These are phyloP conservation scores for Chytriomyces confervae DNA, from an alignment of 192 early-diverging fungal species.

Conservation along the genomic window DNA sequence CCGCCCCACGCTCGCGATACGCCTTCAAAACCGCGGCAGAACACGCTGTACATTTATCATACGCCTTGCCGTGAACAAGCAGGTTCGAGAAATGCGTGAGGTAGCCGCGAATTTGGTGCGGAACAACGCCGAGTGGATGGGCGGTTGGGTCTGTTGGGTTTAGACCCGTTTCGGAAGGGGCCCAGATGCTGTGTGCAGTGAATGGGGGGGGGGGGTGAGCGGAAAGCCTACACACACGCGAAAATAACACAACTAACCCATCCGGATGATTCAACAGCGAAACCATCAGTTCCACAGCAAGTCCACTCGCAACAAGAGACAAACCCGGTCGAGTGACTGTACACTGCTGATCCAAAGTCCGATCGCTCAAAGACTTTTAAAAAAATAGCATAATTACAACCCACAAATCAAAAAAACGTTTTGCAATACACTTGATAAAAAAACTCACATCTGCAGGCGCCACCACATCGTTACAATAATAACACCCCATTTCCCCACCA, in stretches of 20 bases:
- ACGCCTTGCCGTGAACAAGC: conserved; percentile 81
- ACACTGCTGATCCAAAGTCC: conserved; percentile 97
- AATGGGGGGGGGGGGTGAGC: not conserved
- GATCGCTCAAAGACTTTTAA: conserved; percentile 83
- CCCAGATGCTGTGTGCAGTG: conserved; percentile 50
- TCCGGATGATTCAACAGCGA: conserved; percentile 83
- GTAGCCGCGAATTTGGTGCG: conserved; percentile 96
- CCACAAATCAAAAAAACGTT: conserved; percentile 6
- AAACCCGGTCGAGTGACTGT: conserved; percentile 96
- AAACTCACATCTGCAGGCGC: conserved; percentile 86
- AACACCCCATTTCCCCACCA: conserved; percentile 77
- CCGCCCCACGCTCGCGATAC: conserved; percentile 71
- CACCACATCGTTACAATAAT: conserved; percentile 98
- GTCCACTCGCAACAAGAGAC: conserved; percentile 84
- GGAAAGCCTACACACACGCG: conserved; percentile 3
- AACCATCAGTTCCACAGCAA: conserved; percentile 90
- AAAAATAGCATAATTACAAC: not conserved
- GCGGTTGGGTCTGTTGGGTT: conserved; percentile 45
- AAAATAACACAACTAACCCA: conserved; percentile 56
- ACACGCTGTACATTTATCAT: conserved; percentile 91
- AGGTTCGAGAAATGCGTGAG: conserved; percentile 84
- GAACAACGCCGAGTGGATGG: conserved; percentile 72
- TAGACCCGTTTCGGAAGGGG: conserved; percentile 54
- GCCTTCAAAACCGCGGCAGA: conserved; percentile 67
- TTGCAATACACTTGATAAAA: conserved; percentile 4